Percentiles rank a stretch among this genome's conserved stretches.
Conservation (phyloP, 2,329 filamentous ascomycete species). For the Cladophialophora chaetospira region DNA sequence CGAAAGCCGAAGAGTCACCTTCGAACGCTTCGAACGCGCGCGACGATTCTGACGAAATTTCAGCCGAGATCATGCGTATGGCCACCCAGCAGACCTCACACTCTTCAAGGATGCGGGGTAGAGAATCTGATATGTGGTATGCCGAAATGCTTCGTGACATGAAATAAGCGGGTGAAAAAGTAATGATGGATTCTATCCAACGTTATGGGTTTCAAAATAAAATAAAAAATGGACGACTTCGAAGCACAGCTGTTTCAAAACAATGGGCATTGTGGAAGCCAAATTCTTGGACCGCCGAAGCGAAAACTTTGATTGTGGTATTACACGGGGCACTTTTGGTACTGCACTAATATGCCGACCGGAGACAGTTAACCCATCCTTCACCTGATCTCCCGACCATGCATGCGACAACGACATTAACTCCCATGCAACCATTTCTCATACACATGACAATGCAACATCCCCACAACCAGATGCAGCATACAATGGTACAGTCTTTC, state of each 20-base stretch:
- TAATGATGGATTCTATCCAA: too few relatives aligned
- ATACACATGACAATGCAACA: neutral
- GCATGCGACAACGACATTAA: neutral
- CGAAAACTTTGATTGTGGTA: neutral
- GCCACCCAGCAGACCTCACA: slow-evolving; percentile 2
- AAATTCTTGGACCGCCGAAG: neutral
- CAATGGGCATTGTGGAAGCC: too few relatives aligned
- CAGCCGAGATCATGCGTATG: neutral
- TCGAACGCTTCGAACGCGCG: neutral
- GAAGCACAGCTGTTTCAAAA: too few relatives aligned
- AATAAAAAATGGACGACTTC: too few relatives aligned
- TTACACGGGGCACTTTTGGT: neutral
- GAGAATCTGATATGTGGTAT: slow-evolving; percentile 18
- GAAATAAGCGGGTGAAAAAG: slow-evolving; percentile 62
- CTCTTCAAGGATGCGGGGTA: slow-evolving; percentile 1
- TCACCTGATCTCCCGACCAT: neutral
- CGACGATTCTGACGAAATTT: neutral
- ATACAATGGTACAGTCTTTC: neutral
- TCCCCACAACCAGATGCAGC: too few relatives aligned
- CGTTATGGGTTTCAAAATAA: too few relatives aligned
- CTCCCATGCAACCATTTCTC: too few relatives aligned
- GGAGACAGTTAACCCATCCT: neutral
- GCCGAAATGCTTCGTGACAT: slow-evolving; percentile 54
- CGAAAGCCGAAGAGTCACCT: neutral
- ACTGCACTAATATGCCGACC: neutral